Base-by-base conservation (phyloP, 441 rosid species). In the Euphorbia schlechtendalii region DNA sequence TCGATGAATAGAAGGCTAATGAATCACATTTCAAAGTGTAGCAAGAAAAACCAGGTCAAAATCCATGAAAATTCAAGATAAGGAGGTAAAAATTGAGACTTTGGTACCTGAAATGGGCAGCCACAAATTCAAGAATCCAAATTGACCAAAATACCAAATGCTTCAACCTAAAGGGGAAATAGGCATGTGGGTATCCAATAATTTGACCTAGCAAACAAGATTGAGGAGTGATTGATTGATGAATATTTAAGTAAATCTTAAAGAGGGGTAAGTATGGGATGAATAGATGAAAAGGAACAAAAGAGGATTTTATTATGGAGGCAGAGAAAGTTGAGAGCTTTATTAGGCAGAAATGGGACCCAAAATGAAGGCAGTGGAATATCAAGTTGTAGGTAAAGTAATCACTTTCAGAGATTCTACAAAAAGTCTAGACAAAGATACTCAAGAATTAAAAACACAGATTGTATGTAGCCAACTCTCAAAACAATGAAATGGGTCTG, bases 341-440 rank as follows among this genome's bases (percentile, higher is more conserved):
- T 34, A 53, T 1, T 12, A 55, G 66, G 73, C 67, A 27, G 55
- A 36, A 13, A 77, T 76, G 89, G 85, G 88, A 73, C 87, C 92
- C 84, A n/a, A 78, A 54, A 78, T 63, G 66, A 25, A 59, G 77
- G 57, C 68, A 73, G 57, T 61, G 40, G 66, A 43, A 5, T 63
- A 52, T 48, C 52, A 51, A 45, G 66, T 32, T 36, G 41, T 11
- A 38, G 56, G 63, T 68, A 48, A 24, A 20, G 63, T 65, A 64
- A 64, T 68, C 75, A 55, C 77, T 73, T 71, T 78, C 82, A 74
- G 41, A 57, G n/a, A 24, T 10, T 57, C 22, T 20, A 67, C 24
- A 61, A 66, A 40, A 65, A 38, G 53, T 58, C 21, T 51, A 52
- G 70, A 59, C 58, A 63, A 49, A 24, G 55, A 69, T 69, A 20